Conservation (phyloP, 306 rosid species). For the Vicia villosa region DNA sequence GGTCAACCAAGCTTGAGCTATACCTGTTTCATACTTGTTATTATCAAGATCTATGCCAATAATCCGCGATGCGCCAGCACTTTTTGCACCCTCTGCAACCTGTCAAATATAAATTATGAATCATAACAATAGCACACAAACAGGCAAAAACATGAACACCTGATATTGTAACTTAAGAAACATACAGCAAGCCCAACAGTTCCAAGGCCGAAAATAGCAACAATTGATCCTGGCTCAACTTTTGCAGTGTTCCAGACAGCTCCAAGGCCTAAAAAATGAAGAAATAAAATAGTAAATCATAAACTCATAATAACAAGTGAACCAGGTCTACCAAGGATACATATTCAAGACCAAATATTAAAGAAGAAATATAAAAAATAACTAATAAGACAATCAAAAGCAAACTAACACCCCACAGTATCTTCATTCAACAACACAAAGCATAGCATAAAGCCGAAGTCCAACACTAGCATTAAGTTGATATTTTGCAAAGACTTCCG, state of each 20-base stretch:
- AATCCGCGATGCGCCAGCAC: slow-evolving; percentile 89
- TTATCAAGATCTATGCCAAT: slow-evolving; percentile 83
- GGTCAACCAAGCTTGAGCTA: slow-evolving; percentile 19
- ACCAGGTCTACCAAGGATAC: not conserved
- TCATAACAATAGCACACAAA: slow-evolving; percentile 23
- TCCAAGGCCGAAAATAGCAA: slow-evolving; percentile 94
- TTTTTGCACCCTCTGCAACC: slow-evolving; percentile 96
- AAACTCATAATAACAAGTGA: not conserved
- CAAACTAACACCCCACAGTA: slow-evolving; percentile 2
- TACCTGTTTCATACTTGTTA: slow-evolving; percentile 77
- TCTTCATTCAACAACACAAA: slow-evolving; percentile 23
- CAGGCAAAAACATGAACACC: slow-evolving; percentile 25
- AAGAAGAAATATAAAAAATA: not conserved
- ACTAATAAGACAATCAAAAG: slow-evolving; percentile 6
- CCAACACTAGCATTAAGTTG: not conserved
- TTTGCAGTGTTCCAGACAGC: slow-evolving; percentile 99
- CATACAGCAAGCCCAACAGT: slow-evolving; percentile 95
- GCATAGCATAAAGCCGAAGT: not conserved
- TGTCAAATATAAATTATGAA: slow-evolving; percentile 40
- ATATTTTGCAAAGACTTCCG: not conserved
- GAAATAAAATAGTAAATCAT: slow-evolving; percentile 1
- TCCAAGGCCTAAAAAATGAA: slow-evolving; percentile 64
- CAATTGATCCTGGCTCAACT: slow-evolving; percentile 84
- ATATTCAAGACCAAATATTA: not conserved
- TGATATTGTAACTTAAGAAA: slow-evolving; percentile 21